phyloP scores from a whole-genome alignment of 148 eudicot genomes.

The Salicornia ramosissima region DNA sequence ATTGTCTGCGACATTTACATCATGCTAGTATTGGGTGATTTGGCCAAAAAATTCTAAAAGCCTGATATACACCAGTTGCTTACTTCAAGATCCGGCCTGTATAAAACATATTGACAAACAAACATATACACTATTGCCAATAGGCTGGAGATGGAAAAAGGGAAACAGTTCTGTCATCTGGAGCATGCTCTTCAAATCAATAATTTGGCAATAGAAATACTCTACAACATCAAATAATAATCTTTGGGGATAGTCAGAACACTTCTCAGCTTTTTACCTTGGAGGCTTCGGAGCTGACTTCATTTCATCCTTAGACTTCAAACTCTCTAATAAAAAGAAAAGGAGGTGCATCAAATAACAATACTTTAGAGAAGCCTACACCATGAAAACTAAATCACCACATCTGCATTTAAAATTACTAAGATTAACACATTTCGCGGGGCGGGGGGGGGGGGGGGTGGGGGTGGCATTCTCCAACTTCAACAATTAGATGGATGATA shows the following conservation, averaged over 20 bases:
- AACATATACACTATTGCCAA: not conserved
- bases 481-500: too few species aligned
- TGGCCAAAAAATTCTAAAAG: not conserved
- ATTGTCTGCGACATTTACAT: too few species aligned
- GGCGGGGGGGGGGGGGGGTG: not conserved
- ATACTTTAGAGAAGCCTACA: not conserved
- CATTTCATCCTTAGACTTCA: slow-evolving; percentile 36
- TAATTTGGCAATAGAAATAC: not conserved
- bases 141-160: not conserved
- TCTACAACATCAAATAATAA: not conserved
- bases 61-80: not conserved
- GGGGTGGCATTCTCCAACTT: too few species aligned
- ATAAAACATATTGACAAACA: not conserved
- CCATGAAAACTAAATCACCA: not conserved
- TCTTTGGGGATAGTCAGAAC: not conserved
- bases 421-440: not conserved
- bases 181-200: not conserved
- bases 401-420: not conserved
- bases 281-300: slow-evolving; percentile 57
- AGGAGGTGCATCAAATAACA: slow-evolving; percentile 1
- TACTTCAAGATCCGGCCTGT: not conserved
- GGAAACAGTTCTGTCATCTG: not conserved
- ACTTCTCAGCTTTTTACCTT: slow-evolving; percentile 36
- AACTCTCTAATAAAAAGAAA: slow-evolving; percentile 33
- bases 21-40: not conserved